Base-by-base conservation (phyloP, 23 red algal genomes). In the Agarophyton chilense region DNA sequence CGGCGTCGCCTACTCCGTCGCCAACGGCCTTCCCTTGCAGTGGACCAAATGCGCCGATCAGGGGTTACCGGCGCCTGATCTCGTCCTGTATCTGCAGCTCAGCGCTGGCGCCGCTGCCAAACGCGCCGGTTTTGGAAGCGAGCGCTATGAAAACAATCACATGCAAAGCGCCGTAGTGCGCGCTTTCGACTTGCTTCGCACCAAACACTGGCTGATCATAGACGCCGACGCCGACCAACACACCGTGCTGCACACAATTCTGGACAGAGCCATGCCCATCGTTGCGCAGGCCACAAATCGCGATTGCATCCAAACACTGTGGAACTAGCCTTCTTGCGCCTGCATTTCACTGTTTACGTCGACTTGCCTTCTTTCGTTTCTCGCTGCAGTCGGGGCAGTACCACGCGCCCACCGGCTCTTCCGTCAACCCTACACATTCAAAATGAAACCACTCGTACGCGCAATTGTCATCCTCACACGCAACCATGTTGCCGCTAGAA, bases 371-470 rank as follows among this genome's bases (percentile, higher is more conserved):
- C 68, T 85, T 85, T 31, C 46, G 54, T 9, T 36, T 46, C 31
- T 68, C 64, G 1, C 28, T 54, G 83, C 97, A 99, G 16, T 94
- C 93, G 16, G 89, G 83, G 58, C 97, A 99, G 31, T 91, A 90
- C 97, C 97, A 99, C 18, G 13, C 70, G 24, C 93, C 93, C 0
- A n/a, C 77, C 0, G 97, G 97, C 77, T 86, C 86, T 45, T 86
- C 83, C 5, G 75, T 96, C 56, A 99, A 81, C 13, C 93, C 93
- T 7, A 99, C 97, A 51, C 97, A 99, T 41, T 94, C 72, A 47
- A 86, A 96, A 55, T 99, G 97, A 83, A 96, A 99, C 97, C 97
- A 99, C 50, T 99, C 97, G 63, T 96, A 96, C 21, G 76, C 82
- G 47, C 97, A 99, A 34, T 94, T 58, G 7, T 86, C 65, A n/a